Percentiles rank a stretch among this genome's conserved stretches.
These are phyloP conservation scores for Wallacemonas sp. DNA, from an alignment of 208 protist genomes.

Conservation along the genomic window DNA sequence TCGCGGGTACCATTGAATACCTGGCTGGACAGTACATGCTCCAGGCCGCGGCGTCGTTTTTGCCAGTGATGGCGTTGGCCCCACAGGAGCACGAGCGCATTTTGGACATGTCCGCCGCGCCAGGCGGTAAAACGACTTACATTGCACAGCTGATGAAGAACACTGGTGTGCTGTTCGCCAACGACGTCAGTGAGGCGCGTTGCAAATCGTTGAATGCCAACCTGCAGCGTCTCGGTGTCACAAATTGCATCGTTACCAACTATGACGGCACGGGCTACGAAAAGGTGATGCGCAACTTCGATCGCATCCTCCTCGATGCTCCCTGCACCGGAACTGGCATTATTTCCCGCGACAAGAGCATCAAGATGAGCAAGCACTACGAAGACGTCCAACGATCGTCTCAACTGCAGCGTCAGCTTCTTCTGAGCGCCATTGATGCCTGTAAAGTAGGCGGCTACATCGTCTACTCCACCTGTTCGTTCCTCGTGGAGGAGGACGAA, in stretches of 20 bases:
- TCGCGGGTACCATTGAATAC: constrained; percentile 99
- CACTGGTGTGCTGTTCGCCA: constrained; percentile 97
- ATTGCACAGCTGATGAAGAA: constrained; percentile 99
- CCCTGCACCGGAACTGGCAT: constrained; percentile 99
- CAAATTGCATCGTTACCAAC: constrained; percentile 95
- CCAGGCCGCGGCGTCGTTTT: constrained; percentile 98
- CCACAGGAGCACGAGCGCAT: constrained; percentile 94
- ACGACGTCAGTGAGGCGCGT: constrained; percentile 96
- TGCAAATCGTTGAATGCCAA: constrained; percentile 97
- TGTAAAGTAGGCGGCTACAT: constrained; percentile 95
- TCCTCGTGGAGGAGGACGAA: constrained; percentile 99
- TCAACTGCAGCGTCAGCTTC: constrained; percentile 96
- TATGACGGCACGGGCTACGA: constrained; percentile 94
- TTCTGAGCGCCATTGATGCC: constrained; percentile 98
- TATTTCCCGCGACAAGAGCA: constrained; percentile 97
- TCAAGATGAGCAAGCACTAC: constrained; percentile 93
- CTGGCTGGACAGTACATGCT: constrained; percentile 99
- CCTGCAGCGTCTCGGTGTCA: constrained; percentile 95
- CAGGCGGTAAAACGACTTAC: constrained; percentile 99
- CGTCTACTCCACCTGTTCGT: constrained; percentile 98
- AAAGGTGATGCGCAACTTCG: constrained; percentile 87
- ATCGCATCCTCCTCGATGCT: constrained; percentile 97
- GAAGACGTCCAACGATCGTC: constrained; percentile 92
- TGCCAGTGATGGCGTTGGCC: constrained; percentile 97
- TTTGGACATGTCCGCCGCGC: constrained; percentile 99